Evolutionary conservation across 345 rosid species (phyloP), one percentile per base, ranked within the genome.

Genomic region (Brassica carinata): DNA sequence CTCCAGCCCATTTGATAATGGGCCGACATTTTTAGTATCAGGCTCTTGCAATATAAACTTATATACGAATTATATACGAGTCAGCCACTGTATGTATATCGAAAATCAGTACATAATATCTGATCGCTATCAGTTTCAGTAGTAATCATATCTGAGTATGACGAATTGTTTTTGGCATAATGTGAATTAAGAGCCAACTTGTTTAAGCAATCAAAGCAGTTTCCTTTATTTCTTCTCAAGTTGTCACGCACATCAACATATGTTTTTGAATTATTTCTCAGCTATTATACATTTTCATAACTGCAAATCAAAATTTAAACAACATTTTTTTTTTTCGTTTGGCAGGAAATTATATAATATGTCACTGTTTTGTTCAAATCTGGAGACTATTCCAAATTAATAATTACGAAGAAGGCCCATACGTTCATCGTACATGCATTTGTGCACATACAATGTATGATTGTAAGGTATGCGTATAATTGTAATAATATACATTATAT

Each of bases 131-230:
- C 33, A 31, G 33, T 31, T 31, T 31, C 33, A 31, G 33, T 31
- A 31, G 33, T 31, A 31, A 31, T 31, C 33, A 31, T 31, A 31
- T 6, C 17, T 17, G 65, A 26, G 33, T 61, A 61, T 1, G 36
- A 36, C 8, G 66, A 57, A 5, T 63, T 31, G 17, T 77, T 55
- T 13, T 77, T n/a, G 7, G 61, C 61, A 55, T 17, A 55, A 14
- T 70, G 34, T 62, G 70, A 15, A 4, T 69, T 27, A 64, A 33
- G 61, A 78, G 17, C 67, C 67, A 26, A 69, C 77, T 79, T 66
- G 82, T 40, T 26, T 64, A 53, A 23, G 76, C 57, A 76, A 78
- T 71, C 53, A 78, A 63, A 33, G 70, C 71, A 64, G 29, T 33
- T 64, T 55, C 57, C 66, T 53, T 43, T 9, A n/a, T 27, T 51